phyloP scores from a whole-genome alignment of 306 rosid genomes.

The Pterocarpus santalinus region DNA sequence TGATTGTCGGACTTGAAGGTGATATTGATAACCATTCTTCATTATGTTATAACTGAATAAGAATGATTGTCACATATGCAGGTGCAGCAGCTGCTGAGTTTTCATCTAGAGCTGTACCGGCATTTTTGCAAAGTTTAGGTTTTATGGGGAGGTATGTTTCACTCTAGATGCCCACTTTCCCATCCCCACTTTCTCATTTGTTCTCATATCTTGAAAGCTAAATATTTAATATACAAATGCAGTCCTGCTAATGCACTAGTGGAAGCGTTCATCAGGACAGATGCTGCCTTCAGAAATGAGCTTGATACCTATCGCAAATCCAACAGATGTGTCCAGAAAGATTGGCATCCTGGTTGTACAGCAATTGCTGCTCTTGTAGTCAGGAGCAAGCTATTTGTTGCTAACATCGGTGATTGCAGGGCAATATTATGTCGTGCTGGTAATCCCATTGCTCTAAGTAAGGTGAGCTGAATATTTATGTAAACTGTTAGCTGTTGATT shows the following conservation, averaged over 20 bases:
- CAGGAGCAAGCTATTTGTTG: conserved; percentile 80
- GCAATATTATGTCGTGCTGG: conserved; percentile 86
- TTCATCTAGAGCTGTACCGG: conserved; percentile 80
- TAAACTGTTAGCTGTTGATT: conserved; percentile 7
- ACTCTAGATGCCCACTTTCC: conserved; percentile 22
- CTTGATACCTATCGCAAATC: conserved; percentile 72
- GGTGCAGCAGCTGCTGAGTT: conserved; percentile 98
- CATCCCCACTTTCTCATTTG: not conserved
- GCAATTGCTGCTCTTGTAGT: conserved; percentile 77
- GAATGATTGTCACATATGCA: conserved; percentile 51
- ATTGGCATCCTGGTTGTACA: conserved; percentile 97
- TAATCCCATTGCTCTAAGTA: conserved; percentile 74
- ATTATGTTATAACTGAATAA: conserved; percentile 1
- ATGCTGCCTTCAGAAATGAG: conserved; percentile 81
- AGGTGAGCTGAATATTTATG: conserved; percentile 58
- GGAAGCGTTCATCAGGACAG: conserved; percentile 83
- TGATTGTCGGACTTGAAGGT: conserved; percentile 54
- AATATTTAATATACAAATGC: conserved; percentile 42
- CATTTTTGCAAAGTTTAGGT: conserved; percentile 65
- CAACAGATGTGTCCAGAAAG: conserved; percentile 73
- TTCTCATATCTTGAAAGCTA: conserved; percentile 10
- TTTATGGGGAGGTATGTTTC: conserved; percentile 60
- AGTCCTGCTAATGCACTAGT: conserved; percentile 79
- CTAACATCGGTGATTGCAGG: conserved; percentile 93
- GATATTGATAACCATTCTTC: conserved; percentile 34